Conservation (phyloP, 805 yeast species). For the Candida silvatica region DNA sequence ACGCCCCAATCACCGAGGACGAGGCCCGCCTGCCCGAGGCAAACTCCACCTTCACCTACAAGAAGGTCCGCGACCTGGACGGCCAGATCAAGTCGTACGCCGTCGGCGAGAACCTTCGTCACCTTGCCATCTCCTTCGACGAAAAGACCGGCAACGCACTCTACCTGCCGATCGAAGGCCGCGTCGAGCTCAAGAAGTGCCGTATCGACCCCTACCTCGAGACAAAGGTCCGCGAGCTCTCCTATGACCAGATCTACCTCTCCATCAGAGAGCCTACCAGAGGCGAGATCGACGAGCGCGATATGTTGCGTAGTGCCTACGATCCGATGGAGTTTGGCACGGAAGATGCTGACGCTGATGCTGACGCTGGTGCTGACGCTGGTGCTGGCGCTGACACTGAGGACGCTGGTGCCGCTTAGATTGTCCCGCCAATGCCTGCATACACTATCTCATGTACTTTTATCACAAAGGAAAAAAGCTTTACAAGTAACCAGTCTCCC, state of each 20-base stretch:
- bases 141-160: slow-evolving; percentile 49
- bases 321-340: slow-evolving; percentile 77
- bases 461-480: too few species aligned
- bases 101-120: slow-evolving; percentile 38
- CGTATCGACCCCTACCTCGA: slow-evolving; percentile 57
- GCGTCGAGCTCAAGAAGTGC: slow-evolving; percentile 76
- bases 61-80: slow-evolving; percentile 73
- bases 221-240: slow-evolving; percentile 45
- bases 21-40: slow-evolving; percentile 29
- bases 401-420: too few species aligned
- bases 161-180: slow-evolving; percentile 72
- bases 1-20: slow-evolving; percentile 38
- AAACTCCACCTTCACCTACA: slow-evolving; percentile 38
- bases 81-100: slow-evolving; percentile 44
- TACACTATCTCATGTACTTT: too few species aligned
- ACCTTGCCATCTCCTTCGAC: slow-evolving; percentile 59
- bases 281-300: slow-evolving; percentile 59
- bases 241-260: slow-evolving; percentile 54
- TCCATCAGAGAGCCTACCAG: slow-evolving; percentile 66
- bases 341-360: slow-evolving; percentile 48
- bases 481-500: too few species aligned
- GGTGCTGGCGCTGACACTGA: too few species aligned
- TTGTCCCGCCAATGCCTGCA: too few species aligned
- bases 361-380: too few species aligned
- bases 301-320: slow-evolving; percentile 54